Conservation (phyloP, 805 yeast genomes). For the Cyberlindnera mycetangii region DNA sequence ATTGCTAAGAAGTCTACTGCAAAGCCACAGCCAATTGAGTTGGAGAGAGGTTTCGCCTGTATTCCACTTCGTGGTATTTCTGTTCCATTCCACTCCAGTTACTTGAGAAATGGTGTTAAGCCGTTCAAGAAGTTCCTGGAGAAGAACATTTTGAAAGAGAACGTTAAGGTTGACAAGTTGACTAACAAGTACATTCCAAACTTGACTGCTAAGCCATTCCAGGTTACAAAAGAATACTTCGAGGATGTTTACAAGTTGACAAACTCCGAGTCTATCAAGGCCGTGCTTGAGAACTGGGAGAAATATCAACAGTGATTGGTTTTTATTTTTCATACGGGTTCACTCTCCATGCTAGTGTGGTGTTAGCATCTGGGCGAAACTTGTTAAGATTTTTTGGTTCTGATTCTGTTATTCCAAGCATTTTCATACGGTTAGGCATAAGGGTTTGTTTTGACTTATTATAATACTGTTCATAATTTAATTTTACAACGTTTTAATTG, state of each 20-base stretch:
- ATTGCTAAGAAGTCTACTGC: conserved; percentile 76
- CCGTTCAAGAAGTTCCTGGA: conserved; percentile 97
- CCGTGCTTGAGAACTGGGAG: conserved; percentile 94
- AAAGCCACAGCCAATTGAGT: conserved; percentile 94
- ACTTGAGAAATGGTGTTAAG: conserved; percentile 96
- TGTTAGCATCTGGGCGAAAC: conserved; percentile 20
- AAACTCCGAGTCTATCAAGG: conserved; percentile 85
- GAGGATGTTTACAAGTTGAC: conserved; percentile 93
- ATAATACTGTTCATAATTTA: conserved; percentile 13
- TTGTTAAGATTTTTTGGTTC: neutral
- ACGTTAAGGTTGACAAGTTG: conserved; percentile 91
- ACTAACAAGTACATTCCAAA: conserved; percentile 97
- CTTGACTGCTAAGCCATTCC: conserved; percentile 96
- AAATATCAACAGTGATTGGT: conserved; percentile 44
- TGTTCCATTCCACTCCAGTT: conserved; percentile 99
- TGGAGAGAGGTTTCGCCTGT: conserved; percentile 97
- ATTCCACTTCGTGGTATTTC: conserved; percentile 98
- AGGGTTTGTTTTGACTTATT: conserved; percentile 11
- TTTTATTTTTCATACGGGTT: neutral
- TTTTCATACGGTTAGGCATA: conserved; percentile 8
- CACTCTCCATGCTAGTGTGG: conserved; percentile 24
- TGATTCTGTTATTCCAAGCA: conserved; percentile 4
- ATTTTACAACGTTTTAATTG: no score
- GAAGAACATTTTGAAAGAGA: conserved; percentile 92
- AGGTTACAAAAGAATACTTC: conserved; percentile 94